Base-by-base conservation (phyloP, 2,329 filamentous ascomycete genomes). In the Alternaria panax region DNA sequence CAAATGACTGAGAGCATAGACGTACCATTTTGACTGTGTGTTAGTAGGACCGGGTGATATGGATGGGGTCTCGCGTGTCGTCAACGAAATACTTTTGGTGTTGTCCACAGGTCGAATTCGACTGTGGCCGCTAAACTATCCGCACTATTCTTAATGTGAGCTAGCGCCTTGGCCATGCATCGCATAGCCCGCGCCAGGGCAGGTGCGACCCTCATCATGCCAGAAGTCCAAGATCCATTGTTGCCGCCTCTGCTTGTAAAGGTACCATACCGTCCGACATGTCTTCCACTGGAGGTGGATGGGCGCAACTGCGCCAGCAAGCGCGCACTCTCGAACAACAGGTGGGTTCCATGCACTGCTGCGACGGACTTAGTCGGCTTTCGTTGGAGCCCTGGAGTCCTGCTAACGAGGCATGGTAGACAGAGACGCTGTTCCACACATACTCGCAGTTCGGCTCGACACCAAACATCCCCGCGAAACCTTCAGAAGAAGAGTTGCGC, bases 241-340 rank as follows among this genome's bases (percentile, higher is more conserved):
- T 27, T 59, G 46, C 54, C 58, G 60, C 54, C 54, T 66, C 28
- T 7, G 18, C 30, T 18, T 51, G 46, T 40, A 8, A 34, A 36
- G 36, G 32, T 5, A 30, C 43, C 45, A 30, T 20, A 25, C 9
- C 27, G 51, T 53, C 47, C 43, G 57, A 62, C 41, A 80, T 80
- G 78, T 75, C 78, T 52, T 78, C 78, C 8, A 79, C 77, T 22
- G 77, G 76, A 28, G 77, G 75, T 38, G 78, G 93, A 81, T 99
- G 95, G 95, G 90, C 92, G 74, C 93, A 97, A 82, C 86, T 98
- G 69, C 91, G 95, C 72, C 93, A 97, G 78, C 94, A 98, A 81
- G 92, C 93, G 62, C 87, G 95, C 72, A 87, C 89, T 43, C 84
- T 97, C 63, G 95, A 99, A 80, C 92, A 90, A 62, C 94, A 98